phyloP scores from a whole-genome alignment of 306 rosid species.

The Cicer judaicum region DNA sequence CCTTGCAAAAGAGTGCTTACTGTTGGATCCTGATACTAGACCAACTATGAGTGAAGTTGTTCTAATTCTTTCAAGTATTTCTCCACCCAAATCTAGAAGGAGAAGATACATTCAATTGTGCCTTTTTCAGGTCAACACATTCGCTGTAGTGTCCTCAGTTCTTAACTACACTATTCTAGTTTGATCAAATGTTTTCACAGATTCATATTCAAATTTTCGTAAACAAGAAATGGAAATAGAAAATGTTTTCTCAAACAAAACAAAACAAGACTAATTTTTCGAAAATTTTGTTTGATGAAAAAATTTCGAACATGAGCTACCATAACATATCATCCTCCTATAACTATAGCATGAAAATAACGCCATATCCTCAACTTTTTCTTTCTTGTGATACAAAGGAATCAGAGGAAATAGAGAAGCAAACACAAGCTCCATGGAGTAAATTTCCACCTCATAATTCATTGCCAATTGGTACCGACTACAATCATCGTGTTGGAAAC shows the following conservation, averaged over 20 bases:
- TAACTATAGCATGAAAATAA: neutral
- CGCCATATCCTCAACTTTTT: conserved; percentile 31
- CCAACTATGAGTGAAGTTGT: conserved; percentile 98
- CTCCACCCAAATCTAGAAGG: conserved; percentile 79
- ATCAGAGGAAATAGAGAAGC: conserved; percentile 53
- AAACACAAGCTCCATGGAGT: conserved; percentile 55
- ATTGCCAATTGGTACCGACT: conserved; percentile 52
- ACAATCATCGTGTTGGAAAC: conserved; percentile 46
- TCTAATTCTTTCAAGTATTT: conserved; percentile 80
- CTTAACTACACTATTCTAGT: conserved; percentile 19
- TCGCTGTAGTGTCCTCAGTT: conserved; percentile 2
- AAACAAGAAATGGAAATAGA: neutral
- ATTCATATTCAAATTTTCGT: neutral
- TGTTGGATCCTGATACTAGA: conserved; percentile 86
- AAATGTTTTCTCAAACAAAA: neutral
- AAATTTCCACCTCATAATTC: conserved; percentile 47
- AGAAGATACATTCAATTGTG: conserved; percentile 59
- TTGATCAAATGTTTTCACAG: neutral
- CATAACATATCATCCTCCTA: neutral
- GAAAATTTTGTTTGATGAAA: neutral
- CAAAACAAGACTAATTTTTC: neutral
- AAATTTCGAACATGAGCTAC: neutral
- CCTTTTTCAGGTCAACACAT: conserved; percentile 67
- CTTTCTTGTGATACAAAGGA: conserved; percentile 47
- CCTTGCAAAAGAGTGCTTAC: conserved; percentile 93